These are phyloP conservation scores for Neurospora hispaniola DNA, from an alignment of 495 filamentous ascomycete genomes.

Conservation along the genomic window DNA sequence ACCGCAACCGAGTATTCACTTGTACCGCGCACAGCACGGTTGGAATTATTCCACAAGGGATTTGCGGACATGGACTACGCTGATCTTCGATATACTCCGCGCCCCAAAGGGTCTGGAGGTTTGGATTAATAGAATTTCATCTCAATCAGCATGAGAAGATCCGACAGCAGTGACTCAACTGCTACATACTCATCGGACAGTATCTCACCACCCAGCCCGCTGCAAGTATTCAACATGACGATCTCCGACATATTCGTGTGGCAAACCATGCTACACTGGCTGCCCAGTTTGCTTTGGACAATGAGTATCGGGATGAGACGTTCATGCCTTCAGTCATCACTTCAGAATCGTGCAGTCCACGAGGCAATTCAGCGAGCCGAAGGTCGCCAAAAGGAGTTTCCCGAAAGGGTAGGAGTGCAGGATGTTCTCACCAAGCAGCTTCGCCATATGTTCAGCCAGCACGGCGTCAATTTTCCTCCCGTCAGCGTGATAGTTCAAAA, in stretches of 20 bases:
- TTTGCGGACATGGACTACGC: background rate
- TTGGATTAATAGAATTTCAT: background rate
- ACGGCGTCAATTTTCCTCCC: background rate
- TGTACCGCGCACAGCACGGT: background rate
- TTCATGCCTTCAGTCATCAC: background rate
- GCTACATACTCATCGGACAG: background rate
- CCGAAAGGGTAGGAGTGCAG: constrained; percentile 7
- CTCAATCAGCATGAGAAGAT: background rate
- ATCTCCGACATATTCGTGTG: constrained; percentile 1
- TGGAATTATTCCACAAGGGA: background rate
- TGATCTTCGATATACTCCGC: background rate
- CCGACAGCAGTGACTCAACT: background rate
- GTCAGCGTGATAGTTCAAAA: constrained; percentile 4
- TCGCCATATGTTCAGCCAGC: background rate
- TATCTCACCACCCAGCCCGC: background rate
- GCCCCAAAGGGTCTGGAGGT: background rate
- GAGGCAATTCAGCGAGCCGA: background rate
- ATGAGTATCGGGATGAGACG: no score
- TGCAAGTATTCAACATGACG: background rate
- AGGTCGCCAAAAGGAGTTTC: background rate
- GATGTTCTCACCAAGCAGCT: constrained; percentile 4
- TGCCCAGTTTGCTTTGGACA: background rate
- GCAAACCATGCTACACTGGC: constrained; percentile 3
- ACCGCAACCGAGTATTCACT: background rate
- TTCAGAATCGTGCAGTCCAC: background rate